Conservation (phyloP, 2,329 filamentous ascomycete species). For the Aspergillus arachidicola region DNA sequence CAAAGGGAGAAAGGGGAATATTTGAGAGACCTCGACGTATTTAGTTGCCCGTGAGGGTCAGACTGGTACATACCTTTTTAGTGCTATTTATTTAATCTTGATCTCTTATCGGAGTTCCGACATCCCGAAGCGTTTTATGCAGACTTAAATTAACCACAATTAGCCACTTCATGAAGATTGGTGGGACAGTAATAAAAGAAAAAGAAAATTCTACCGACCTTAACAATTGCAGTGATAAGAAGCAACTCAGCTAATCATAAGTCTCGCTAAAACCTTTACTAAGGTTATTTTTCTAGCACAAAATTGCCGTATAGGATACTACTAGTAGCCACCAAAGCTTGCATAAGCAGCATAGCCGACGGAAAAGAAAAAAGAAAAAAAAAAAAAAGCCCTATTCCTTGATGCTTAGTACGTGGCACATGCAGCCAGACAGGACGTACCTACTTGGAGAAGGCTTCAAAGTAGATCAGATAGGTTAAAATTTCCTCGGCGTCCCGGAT, state of each 20-base stretch:
- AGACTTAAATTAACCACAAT: constrained; percentile 1
- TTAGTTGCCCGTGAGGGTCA: not conserved
- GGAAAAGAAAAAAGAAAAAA: too few species aligned
- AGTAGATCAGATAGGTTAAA: not conserved
- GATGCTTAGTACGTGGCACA: too few species aligned
- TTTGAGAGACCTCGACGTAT: not conserved
- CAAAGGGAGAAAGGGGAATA: not conserved
- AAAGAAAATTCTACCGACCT: not conserved
- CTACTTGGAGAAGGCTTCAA: too few species aligned
- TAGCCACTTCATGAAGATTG: not conserved
- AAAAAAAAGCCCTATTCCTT: too few species aligned
- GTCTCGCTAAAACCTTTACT: not conserved
- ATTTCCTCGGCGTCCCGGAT: not conserved
- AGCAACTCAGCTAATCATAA: not conserved
- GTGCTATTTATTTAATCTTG: not conserved
- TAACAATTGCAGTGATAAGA: not conserved
- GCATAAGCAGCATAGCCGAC: not conserved
- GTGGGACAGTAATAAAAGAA: not conserved
- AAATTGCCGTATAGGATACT: not conserved
- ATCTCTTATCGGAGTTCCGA: constrained; percentile 16
- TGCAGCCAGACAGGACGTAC: too few species aligned
- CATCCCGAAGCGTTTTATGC: constrained; percentile 18
- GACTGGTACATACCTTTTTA: not conserved
- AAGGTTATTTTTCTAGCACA: not conserved
- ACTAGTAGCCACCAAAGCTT: not conserved